A percentile compares a stretch with the other conserved stretches of the same genome.
Evolutionary conservation across 306 rosid genomes (phyloP).

Genomic region (Phaseolus lunatus): DNA sequence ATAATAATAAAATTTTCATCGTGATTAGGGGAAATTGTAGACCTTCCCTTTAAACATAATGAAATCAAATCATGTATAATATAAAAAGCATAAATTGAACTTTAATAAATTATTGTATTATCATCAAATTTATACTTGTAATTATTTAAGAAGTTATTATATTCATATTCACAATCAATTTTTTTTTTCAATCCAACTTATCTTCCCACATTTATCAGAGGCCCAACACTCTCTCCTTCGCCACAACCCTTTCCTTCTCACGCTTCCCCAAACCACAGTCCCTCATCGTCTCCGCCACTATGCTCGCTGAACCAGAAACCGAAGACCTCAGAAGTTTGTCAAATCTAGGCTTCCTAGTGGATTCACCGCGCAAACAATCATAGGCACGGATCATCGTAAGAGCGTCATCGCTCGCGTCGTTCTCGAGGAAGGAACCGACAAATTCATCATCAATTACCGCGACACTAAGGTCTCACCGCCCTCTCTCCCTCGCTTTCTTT

Average conservation of each 20-base stretch:
- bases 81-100: too few species aligned
- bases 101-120: too few species aligned
- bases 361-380: constrained; percentile 81
- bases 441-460: constrained; percentile 85
- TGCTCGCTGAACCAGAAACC: constrained; percentile 65
- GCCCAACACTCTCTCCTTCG: constrained; percentile 49
- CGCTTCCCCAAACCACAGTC: constrained; percentile 40
- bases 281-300: constrained; percentile 61
- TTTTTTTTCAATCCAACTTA: too few species aligned
- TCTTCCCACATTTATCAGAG: constrained; percentile 64
- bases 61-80: too few species aligned
- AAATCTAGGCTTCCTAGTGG: constrained; percentile 94
- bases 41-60: too few species aligned
- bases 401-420: constrained; percentile 88
- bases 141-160: too few species aligned
- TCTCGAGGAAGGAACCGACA: constrained; percentile 84
- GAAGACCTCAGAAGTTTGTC: constrained; percentile 68
- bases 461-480: constrained; percentile 72
- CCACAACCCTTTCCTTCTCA: too few species aligned
- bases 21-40: too few species aligned
- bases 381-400: constrained; percentile 96
- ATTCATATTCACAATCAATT: too few species aligned
- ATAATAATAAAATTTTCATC: too few species aligned
- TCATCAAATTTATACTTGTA: too few species aligned
- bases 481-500: background rate